Evolutionary conservation across 1,284 basidiomycete species (phyloP).

Genomic region (Cryptococcus jaspeensis): DNA sequence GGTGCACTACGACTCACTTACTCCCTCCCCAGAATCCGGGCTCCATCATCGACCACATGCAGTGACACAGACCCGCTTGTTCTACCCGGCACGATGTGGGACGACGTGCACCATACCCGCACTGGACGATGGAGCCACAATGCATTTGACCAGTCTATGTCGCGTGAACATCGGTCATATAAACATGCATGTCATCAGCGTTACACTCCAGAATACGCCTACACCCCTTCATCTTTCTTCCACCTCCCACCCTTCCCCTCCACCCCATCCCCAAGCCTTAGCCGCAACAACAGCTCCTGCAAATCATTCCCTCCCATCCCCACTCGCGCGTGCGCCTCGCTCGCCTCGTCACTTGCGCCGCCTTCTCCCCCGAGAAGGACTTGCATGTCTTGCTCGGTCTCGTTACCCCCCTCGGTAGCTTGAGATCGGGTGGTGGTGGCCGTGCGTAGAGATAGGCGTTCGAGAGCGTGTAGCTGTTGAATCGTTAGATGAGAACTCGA

Average conservation of each 20-base stretch:
- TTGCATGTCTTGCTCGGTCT: slow-evolving; percentile 28
- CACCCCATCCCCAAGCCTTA: slow-evolving; percentile 1
- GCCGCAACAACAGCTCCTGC: slow-evolving; percentile 11
- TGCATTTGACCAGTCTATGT: no score
- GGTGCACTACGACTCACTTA: no score
- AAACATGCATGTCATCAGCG: no score
- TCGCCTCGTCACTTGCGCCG: slow-evolving; percentile 10
- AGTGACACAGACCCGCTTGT: no score
- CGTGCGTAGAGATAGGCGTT: slow-evolving; percentile 37
- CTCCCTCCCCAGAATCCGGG: no score
- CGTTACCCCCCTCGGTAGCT: slow-evolving; percentile 3
- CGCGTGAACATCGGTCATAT: no score
- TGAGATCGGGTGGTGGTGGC: not conserved
- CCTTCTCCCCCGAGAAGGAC: slow-evolving; percentile 27
- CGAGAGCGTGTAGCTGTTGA: slow-evolving; percentile 38
- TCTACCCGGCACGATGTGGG: no score
- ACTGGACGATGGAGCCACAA: no score
- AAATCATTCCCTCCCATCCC: slow-evolving; percentile 8
- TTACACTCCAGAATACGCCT: no score
- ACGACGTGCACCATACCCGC: no score
- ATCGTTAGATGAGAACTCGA: slow-evolving; percentile 1
- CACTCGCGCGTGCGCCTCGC: not conserved
- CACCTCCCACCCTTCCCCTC: slow-evolving; percentile 2
- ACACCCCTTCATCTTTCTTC: slow-evolving; percentile 1
- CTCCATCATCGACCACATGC: no score